Evolutionary conservation across 1,284 basidiomycete species (phyloP).

Genomic region (Neonothopanus nambi): DNA sequence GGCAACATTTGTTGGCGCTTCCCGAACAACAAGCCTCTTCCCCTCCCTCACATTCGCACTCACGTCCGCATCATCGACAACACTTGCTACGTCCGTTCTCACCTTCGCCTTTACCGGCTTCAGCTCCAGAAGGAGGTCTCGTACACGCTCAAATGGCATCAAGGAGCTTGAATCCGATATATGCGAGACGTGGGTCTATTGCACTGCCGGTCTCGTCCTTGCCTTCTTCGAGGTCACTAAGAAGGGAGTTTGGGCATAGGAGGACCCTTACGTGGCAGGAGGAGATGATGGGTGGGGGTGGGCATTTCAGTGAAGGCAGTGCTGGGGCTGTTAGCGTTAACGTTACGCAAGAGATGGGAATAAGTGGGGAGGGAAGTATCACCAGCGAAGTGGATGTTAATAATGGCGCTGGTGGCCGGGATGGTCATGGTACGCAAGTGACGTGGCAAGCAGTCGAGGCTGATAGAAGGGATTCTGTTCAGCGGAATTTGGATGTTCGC

Average conservation of each 20-base stretch:
- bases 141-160: neutral
- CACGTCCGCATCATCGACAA: neutral
- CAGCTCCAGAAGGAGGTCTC: neutral
- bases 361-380: too few species aligned
- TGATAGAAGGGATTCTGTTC: too few species aligned
- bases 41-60: neutral
- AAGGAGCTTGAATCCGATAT: neutral
- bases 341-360: too few species aligned
- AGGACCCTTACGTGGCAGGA: neutral
- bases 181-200: constrained; percentile 5
- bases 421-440: too few species aligned
- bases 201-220: neutral
- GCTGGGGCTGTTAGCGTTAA: too few species aligned
- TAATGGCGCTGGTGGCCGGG: too few species aligned
- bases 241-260: neutral
- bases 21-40: too few species aligned
- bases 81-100: neutral
- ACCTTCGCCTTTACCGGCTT: neutral
- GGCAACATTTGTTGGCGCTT: too few species aligned
- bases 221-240: neutral
- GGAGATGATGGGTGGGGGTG: neutral
- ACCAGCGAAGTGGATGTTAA: too few species aligned
- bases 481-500: too few species aligned
- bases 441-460: too few species aligned
- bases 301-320: too few species aligned